Evolutionary conservation across 805 yeast genomes (phyloP).

Genomic region (Monosporozyma unispora): DNA sequence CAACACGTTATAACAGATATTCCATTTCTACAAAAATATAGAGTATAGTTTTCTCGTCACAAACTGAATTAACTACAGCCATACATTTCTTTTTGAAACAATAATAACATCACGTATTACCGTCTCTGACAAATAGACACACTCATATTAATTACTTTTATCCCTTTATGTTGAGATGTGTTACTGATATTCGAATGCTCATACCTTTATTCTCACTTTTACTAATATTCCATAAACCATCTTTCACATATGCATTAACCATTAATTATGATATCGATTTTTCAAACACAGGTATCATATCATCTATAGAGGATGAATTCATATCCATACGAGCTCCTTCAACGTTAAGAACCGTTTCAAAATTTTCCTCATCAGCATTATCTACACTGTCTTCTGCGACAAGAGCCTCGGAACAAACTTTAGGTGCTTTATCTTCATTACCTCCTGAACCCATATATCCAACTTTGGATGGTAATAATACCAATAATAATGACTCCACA

Average conservation of each 20-base stretch:
- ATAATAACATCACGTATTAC: too few relatives aligned
- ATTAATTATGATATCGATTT: background rate
- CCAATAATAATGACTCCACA: background rate
- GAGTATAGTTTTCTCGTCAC: too few relatives aligned
- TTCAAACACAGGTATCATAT: too few relatives aligned
- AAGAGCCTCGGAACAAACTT: background rate
- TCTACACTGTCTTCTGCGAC: background rate
- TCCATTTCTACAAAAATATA: too few relatives aligned
- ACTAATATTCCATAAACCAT: background rate
- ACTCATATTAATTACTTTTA: too few relatives aligned
- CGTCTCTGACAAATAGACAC: background rate
- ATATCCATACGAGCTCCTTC: too few relatives aligned
- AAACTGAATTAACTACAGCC: too few relatives aligned
- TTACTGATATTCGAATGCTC: background rate
- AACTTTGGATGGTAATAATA: background rate
- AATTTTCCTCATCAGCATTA: background rate
- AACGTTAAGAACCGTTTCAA: too few relatives aligned
- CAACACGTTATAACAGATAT: too few relatives aligned
- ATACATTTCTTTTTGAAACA: too few relatives aligned
- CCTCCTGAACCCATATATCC: background rate
- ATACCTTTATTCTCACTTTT: background rate
- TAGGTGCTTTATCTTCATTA: background rate
- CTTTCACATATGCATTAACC: background rate
- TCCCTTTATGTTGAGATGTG: background rate
- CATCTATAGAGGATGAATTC: too few relatives aligned